Evolutionary conservation across 1,284 basidiomycete species (phyloP).

Genomic region (Wolfiporia cocos): DNA sequence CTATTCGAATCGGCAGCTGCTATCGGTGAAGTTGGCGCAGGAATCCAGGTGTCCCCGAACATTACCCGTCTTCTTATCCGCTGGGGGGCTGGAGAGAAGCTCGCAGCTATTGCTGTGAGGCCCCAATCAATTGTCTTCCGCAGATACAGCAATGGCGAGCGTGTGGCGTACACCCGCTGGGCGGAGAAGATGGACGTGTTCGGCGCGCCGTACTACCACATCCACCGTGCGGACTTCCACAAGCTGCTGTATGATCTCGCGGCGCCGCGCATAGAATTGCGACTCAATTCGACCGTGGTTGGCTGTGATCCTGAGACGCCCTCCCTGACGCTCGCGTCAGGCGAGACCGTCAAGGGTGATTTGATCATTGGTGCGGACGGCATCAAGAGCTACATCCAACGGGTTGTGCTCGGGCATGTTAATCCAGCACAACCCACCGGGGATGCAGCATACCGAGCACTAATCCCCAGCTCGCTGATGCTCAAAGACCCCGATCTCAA

Average conservation of each 20-base stretch:
- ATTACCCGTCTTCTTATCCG: conserved; percentile 32
- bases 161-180: conserved; percentile 38
- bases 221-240: conserved; percentile 56
- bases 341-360: conserved; percentile 33
- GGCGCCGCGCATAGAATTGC: conserved; percentile 36
- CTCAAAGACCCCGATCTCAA: conserved; percentile 43
- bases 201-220: conserved; percentile 41
- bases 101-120: conserved; percentile 31
- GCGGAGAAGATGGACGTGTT: conserved; percentile 31
- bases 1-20: conserved; percentile 36
- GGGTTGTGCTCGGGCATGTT: conserved; percentile 31
- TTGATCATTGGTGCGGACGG: conserved; percentile 41
- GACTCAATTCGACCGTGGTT: conserved; percentile 39
- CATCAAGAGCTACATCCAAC: conserved; percentile 45
- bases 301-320: conserved; percentile 32
- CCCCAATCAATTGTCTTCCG: conserved; percentile 37
- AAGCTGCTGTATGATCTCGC: conserved; percentile 44
- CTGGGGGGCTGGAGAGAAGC: conserved; percentile 35
- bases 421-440: conserved; percentile 38
- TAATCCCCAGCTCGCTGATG: conserved; percentile 41
- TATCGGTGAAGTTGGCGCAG: conserved; percentile 43
- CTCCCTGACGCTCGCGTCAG: conserved; percentile 31
- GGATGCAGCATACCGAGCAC: conserved; percentile 44
- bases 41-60: conserved; percentile 47
- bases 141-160: conserved; percentile 34